Conservation (phyloP, 495 filamentous ascomycete genomes). For the Penicillium lagena region DNA sequence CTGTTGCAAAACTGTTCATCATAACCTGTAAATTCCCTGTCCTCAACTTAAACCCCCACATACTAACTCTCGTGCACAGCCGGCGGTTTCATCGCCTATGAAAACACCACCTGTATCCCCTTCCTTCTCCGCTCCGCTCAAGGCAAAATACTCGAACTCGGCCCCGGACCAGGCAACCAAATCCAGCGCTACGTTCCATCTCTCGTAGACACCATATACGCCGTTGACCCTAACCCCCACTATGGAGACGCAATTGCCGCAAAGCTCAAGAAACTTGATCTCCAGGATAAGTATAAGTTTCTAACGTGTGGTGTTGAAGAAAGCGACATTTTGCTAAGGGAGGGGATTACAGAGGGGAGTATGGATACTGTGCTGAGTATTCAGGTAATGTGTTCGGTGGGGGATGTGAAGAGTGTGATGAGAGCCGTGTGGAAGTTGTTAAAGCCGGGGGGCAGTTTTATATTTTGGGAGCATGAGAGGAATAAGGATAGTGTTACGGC, state of each 20-base stretch:
- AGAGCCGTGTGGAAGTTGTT: constrained; percentile 20
- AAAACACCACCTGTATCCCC: constrained; percentile 36
- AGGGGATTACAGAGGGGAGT: constrained; percentile 31
- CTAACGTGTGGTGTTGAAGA: constrained; percentile 31
- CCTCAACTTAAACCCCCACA: background rate
- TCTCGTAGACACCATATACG: constrained; percentile 31
- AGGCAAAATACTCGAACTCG: constrained; percentile 43
- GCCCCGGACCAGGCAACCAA: constrained; percentile 42
- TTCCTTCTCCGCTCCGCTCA: constrained; percentile 26
- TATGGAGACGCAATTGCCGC: constrained; percentile 16
- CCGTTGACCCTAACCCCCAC: constrained; percentile 35
- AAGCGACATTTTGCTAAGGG: constrained; percentile 20
- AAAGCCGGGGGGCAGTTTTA: constrained; percentile 28
- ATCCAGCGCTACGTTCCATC: constrained; percentile 30
- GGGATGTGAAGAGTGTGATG: constrained; percentile 16
- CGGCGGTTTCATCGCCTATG: constrained; percentile 25
- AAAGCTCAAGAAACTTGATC: constrained; percentile 13
- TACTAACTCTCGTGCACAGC: constrained; percentile 9
- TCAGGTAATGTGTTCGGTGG: constrained; percentile 22
- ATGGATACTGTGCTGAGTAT: constrained; percentile 26
- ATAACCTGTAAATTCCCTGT: constrained; percentile 9
- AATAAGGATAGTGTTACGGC: constrained; percentile 21
- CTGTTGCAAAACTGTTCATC: constrained; percentile 13
- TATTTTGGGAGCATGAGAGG: constrained; percentile 39
- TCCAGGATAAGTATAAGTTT: constrained; percentile 33